Evolutionary conservation across 2,329 filamentous ascomycete species (phyloP).

Genomic region (Huntiella omanensis): DNA sequence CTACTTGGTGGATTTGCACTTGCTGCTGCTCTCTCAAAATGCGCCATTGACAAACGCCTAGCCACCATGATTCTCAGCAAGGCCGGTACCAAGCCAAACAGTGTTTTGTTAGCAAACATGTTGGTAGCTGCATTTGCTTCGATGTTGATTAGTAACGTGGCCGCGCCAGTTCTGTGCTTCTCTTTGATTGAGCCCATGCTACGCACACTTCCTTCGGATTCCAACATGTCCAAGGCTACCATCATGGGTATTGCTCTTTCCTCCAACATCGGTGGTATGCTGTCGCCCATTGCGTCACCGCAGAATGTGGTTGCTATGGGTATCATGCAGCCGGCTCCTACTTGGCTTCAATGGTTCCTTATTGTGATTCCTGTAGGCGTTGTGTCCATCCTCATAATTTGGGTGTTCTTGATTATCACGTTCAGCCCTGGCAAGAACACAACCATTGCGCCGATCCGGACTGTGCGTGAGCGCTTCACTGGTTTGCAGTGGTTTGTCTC

Average conservation of each 20-base stretch:
- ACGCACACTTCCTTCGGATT: constrained; percentile 76
- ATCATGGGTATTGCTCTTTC: constrained; percentile 89
- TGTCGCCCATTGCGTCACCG: constrained; percentile 89
- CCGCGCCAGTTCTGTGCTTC: constrained; percentile 89
- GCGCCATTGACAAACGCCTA: constrained; percentile 93
- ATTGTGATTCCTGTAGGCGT: constrained; percentile 83
- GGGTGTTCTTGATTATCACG: constrained; percentile 64
- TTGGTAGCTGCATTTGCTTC: constrained; percentile 93
- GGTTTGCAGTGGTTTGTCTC: constrained; percentile 88
- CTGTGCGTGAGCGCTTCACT: constrained; percentile 73
- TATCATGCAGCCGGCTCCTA: constrained; percentile 82
- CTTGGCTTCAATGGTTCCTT: constrained; percentile 96
- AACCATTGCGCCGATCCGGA: constrained; percentile 77
- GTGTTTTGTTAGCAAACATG: constrained; percentile 93
- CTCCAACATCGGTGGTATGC: constrained; percentile 89
- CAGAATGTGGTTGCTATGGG: constrained; percentile 94
- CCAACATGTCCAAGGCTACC: constrained; percentile 82
- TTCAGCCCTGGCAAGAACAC: constrained; percentile 76
- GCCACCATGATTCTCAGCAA: constrained; percentile 93
- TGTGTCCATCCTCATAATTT: constrained; percentile 73
- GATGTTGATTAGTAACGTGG: constrained; percentile 98
- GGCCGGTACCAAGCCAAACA: constrained; percentile 74
- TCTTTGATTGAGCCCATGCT: constrained; percentile 96
- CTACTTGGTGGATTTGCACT: constrained; percentile 90
- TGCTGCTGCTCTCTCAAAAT: constrained; percentile 86